Evolutionary conservation across 2,329 filamentous ascomycete genomes (phyloP).

Genomic region (Scleromitrula shiraiana): DNA sequence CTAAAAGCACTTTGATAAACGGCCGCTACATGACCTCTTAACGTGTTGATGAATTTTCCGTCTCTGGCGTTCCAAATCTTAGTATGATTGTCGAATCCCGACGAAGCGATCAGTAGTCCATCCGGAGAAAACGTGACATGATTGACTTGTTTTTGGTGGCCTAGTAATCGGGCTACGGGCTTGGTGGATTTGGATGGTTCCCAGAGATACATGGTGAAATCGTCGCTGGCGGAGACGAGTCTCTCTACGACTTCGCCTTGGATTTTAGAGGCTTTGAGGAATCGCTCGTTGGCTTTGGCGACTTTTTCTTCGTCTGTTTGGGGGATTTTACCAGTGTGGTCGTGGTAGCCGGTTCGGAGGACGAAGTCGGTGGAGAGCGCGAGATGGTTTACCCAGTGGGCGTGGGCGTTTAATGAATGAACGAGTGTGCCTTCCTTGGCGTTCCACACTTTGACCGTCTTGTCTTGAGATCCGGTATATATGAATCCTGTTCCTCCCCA

Average conservation of each 20-base stretch:
- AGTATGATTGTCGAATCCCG: slow-evolving; percentile 89
- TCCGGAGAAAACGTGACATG: slow-evolving; percentile 93
- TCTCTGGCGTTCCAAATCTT: slow-evolving; percentile 80
- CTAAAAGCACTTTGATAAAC: slow-evolving; percentile 93
- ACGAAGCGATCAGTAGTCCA: slow-evolving; percentile 76
- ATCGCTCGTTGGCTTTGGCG: slow-evolving; percentile 69
- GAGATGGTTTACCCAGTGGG: slow-evolving; percentile 93
- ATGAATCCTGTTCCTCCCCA: slow-evolving; percentile 89
- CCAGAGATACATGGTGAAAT: slow-evolving; percentile 96
- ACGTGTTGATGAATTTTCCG: slow-evolving; percentile 74
- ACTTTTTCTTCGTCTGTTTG: slow-evolving; percentile 61
- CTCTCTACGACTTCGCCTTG: slow-evolving; percentile 73
- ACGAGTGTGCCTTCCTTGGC: slow-evolving; percentile 68
- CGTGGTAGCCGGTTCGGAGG: slow-evolving; percentile 76
- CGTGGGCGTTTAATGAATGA: slow-evolving; percentile 73
- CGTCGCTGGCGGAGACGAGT: slow-evolving; percentile 84
- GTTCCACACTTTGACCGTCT: slow-evolving; percentile 88
- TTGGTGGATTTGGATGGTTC: slow-evolving; percentile 72
- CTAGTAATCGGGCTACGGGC: slow-evolving; percentile 78
- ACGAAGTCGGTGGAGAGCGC: slow-evolving; percentile 90
- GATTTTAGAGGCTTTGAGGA: slow-evolving; percentile 74
- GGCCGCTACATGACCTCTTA: slow-evolving; percentile 82
- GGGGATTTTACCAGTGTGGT: slow-evolving; percentile 69
- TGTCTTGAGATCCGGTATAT: slow-evolving; percentile 83
- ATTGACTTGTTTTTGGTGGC: slow-evolving; percentile 95